These are phyloP conservation scores for Schoenoplectus triqueter DNA, from an alignment of 202 grass and related monocot species.

Conservation along the genomic window DNA sequence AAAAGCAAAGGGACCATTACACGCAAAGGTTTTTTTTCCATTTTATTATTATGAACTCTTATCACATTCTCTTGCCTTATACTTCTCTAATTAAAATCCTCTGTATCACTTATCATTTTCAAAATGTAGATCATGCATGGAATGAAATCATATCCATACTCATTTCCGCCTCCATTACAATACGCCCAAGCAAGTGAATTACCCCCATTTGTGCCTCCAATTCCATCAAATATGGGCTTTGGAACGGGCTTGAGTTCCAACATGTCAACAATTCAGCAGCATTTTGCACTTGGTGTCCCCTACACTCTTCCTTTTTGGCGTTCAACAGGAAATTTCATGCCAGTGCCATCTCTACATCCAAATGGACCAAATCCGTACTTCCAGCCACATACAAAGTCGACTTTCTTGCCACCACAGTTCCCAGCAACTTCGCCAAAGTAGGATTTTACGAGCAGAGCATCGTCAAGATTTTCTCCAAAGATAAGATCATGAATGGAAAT, in stretches of 20 bases:
- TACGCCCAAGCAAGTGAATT: neutral
- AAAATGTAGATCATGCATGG: neutral
- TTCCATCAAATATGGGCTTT: neutral
- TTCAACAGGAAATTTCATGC: neutral
- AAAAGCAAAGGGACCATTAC: too few relatives aligned
- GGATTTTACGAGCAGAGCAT: too few relatives aligned
- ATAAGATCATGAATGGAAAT: too few relatives aligned
- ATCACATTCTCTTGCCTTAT: too few relatives aligned
- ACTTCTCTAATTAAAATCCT: too few relatives aligned
- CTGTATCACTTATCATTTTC: neutral
- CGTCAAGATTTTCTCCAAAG: too few relatives aligned
- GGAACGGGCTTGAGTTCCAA: neutral
- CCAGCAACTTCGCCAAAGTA: neutral
- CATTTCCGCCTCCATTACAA: neutral
- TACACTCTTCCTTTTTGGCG: neutral
- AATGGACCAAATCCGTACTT: neutral
- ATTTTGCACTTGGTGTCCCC: neutral
- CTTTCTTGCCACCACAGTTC: neutral
- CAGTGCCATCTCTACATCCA: neutral
- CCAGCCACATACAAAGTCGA: neutral
- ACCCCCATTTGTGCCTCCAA: neutral
- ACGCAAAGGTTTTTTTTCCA: too few relatives aligned
- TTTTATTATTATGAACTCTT: too few relatives aligned
- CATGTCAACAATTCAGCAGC: neutral
- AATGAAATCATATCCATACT: neutral